Evolutionary conservation across 202 grass and related monocot genomes (phyloP).

Genomic region (Carex arenaria): DNA sequence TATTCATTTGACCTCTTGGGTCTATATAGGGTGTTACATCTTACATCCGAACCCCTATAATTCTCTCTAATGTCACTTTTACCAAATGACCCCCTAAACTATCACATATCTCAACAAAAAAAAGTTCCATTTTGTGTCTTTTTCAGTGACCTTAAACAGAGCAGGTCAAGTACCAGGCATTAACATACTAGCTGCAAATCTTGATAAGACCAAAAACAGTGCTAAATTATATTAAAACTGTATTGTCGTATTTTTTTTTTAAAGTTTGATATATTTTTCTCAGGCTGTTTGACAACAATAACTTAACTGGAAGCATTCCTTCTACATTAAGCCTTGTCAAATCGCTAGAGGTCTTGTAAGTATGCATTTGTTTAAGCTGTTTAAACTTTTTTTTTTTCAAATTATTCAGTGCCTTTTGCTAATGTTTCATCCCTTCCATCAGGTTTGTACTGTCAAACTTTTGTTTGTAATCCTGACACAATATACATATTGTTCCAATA

Average conservation of each 20-base stretch:
- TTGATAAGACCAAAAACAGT: background rate
- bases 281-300: slow-evolving; percentile 89
- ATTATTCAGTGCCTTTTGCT: background rate
- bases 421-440: background rate
- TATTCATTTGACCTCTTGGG: no score
- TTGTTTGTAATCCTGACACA: background rate
- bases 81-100: no score
- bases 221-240: background rate
- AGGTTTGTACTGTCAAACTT: background rate
- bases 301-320: slow-evolving; percentile 63
- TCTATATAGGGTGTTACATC: no score
- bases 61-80: no score
- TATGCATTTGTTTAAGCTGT: slow-evolving; percentile 12
- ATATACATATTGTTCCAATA: slow-evolving; percentile 6
- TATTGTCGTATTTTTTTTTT: background rate
- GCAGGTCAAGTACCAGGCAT: background rate
- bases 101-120: no score
- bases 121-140: background rate
- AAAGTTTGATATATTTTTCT: slow-evolving; percentile 5
- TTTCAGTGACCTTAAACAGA: background rate
- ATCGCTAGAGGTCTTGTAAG: slow-evolving; percentile 72
- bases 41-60: no score
- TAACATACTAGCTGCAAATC: background rate
- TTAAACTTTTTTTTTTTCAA: background rate
- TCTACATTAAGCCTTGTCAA: slow-evolving; percentile 49